Base-by-base conservation (phyloP, 352 stramenopile genomes). In the Phytophthora palmivora region DNA sequence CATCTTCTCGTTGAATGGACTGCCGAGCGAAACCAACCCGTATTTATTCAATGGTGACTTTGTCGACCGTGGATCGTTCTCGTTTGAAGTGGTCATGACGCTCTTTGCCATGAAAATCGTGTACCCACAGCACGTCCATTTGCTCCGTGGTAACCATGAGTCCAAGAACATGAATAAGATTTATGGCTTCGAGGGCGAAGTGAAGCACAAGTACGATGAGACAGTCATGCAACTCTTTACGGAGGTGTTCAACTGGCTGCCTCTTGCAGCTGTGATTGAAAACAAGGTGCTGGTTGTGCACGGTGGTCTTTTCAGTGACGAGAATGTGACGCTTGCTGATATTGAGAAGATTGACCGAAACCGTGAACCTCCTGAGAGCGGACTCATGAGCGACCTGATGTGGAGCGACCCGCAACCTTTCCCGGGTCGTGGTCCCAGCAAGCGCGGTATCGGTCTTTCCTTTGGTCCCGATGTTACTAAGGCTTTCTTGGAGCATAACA, bases 101-200 rank as follows among this genome's bases (percentile, higher is more conserved):
- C 94, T 99, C 28, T 97, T 99, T 38, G 77, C 95, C 10, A 98
- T 98, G 83, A 99, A 99, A 74, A 69, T 99, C 8, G 87, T 96
- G 57, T 96, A 96, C 67, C 97, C 97, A 3, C 70, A 92, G 28
- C 86, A 95, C 52, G 87, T 99, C 28, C 94, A 98, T 67, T 74
- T 99, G 67, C 86, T 97, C 21, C 79, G 97, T 49, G 97, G 97
- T 9, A 99, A 99, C 81, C 97, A 99, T 74, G 97, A 99, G 80
- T 99, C 95, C 26, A 98, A 98, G 79, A 99, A 99, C 77, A 99
- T 99, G 97, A 99, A 99, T 85, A 98, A 99, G 71, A 99, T 99
- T 49, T 99, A 99, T 74, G 98, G 98, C 18, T 99, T 99, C 68
- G 97, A 99, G 61, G 97, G 97, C 30, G 98, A 99, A 76, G 96